These are phyloP conservation scores for Aristolochia fimbriata DNA, from an alignment of 164 flowering plant species.

Conservation along the genomic window DNA sequence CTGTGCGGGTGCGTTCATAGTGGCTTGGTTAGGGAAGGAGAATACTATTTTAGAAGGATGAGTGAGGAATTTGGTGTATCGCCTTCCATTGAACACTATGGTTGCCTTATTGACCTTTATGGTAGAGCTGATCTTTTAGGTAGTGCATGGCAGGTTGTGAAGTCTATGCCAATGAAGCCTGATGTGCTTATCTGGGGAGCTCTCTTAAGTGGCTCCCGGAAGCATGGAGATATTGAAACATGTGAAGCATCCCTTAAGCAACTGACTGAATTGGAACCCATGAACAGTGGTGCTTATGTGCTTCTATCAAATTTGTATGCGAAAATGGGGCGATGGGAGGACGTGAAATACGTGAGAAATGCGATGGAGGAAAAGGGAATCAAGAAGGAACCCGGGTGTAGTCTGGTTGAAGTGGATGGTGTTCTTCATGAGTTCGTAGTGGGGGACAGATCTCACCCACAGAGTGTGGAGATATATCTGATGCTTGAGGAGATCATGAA, in stretches of 20 bases:
- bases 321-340: conserved; percentile 20
- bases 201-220: conserved; percentile 28
- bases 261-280: conserved; percentile 24
- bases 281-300: conserved; percentile 28
- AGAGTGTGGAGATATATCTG: conserved; percentile 15
- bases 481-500: conserved; percentile 31
- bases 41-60: conserved; percentile 25
- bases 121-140: conserved; percentile 28
- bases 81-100: conserved; percentile 31
- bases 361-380: conserved; percentile 22
- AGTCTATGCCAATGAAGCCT: conserved; percentile 33
- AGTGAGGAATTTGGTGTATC: conserved; percentile 17
- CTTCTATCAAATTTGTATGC: conserved; percentile 40
- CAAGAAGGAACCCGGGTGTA: conserved; percentile 33
- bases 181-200: conserved; percentile 40
- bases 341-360: conserved; percentile 23
- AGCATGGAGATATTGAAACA: conserved; percentile 21
- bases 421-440: conserved; percentile 28
- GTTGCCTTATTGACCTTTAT: conserved; percentile 33
- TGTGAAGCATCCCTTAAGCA: conserved; percentile 22
- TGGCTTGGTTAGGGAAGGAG: conserved; percentile 30
- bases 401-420: conserved; percentile 30
- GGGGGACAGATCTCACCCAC: conserved; percentile 26
- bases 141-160: conserved; percentile 23
- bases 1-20: conserved; percentile 34